Evolutionary conservation across 2,329 filamentous ascomycete genomes (phyloP), one percentile per base, ranked within the genome.

Genomic region (Fusarium annulatum): DNA sequence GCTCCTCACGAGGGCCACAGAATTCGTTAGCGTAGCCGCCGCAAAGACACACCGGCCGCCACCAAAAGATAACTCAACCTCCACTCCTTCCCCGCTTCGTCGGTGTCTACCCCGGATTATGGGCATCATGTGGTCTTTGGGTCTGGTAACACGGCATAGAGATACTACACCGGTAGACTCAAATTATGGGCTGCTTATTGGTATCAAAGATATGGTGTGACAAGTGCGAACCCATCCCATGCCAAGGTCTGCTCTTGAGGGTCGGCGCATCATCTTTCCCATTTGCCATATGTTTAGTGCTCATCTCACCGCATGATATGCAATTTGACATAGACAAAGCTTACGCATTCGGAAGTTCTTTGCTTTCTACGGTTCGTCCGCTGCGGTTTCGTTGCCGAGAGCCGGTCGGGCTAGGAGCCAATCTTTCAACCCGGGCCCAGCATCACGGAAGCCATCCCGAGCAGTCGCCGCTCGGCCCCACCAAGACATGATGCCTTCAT

Each of bases 21-120:
- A 73, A 48, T 26, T n/a, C 30, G 69, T 45, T 72, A 70, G 64
- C 64, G 51, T 73, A 72, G 64, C 69, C 69, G 69, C 52, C 43
- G n/a, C 12, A 39, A 21, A 23, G 63, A 51, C 21, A 33, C 55
- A 26, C 34, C 38, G 19, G 26, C 48, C n/a, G 41, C 41, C 64
- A 33, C 41, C 16, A 43, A 28, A 26, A 49, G 26, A 51, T 30
- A 38, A 26, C 34, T 26, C n/a, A n/a, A 30, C 43, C 43, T 62
- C 57, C 49, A 63, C 57, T 19, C 49, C 16, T 48, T 62, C 67
- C 65, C 67, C 67, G 41, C 67, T 58, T 64, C 65, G 14, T 38
- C 45, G 67, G 65, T 7, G 26, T 38, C 19, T 43, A 69, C 59
- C 65, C 65, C 65, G 67, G 65, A 65, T 53, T 53, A 15, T 23